Percentiles rank a stretch among this genome's conserved stretches.
Evolutionary conservation across 2,329 filamentous ascomycete species (phyloP).

Genomic region (Malbranchea cinnamomea): DNA sequence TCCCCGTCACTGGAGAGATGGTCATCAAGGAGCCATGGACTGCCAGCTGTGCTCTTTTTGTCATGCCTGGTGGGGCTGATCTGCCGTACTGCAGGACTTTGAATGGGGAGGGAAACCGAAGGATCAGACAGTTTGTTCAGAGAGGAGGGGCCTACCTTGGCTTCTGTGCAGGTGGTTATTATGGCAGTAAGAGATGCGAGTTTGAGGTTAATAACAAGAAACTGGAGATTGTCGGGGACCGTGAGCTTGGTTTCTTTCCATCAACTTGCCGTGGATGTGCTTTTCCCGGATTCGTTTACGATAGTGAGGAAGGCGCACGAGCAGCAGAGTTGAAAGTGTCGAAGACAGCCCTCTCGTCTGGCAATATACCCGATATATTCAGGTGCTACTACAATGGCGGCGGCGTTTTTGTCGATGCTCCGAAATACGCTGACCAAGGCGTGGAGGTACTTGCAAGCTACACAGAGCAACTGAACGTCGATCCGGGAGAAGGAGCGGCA

Average conservation of each 20-base stretch:
- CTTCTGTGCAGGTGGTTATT: slow-evolving; percentile 91
- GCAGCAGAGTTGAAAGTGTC: slow-evolving; percentile 54
- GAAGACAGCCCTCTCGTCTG: slow-evolving; percentile 41
- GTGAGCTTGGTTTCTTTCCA: slow-evolving; percentile 80
- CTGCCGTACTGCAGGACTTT: slow-evolving; percentile 76
- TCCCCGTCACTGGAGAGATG: slow-evolving; percentile 61
- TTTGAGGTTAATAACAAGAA: slow-evolving; percentile 74
- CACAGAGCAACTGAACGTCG: slow-evolving; percentile 56
- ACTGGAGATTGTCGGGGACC: slow-evolving; percentile 70
- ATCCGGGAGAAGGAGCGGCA: slow-evolving; percentile 56
- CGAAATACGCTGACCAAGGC: slow-evolving; percentile 43
- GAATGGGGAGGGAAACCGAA: slow-evolving; percentile 74
- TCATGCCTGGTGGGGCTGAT: slow-evolving; percentile 90
- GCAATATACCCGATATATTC: slow-evolving; percentile 46
- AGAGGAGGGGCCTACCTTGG: slow-evolving; percentile 76
- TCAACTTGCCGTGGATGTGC: slow-evolving; percentile 74
- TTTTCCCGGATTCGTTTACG: slow-evolving; percentile 79
- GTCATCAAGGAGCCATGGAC: slow-evolving; percentile 88
- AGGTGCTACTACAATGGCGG: slow-evolving; percentile 86
- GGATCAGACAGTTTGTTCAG: slow-evolving; percentile 73
- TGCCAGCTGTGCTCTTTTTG: slow-evolving; percentile 70
- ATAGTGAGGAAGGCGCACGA: slow-evolving; percentile 69
- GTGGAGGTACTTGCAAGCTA: slow-evolving; percentile 77
- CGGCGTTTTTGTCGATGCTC: slow-evolving; percentile 75
- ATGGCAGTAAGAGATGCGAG: slow-evolving; percentile 65